Evolutionary conservation across 176 grass and related monocot genomes (phyloP), one percentile per base, ranked within the genome.

Genomic region (Lolium rigidum): DNA sequence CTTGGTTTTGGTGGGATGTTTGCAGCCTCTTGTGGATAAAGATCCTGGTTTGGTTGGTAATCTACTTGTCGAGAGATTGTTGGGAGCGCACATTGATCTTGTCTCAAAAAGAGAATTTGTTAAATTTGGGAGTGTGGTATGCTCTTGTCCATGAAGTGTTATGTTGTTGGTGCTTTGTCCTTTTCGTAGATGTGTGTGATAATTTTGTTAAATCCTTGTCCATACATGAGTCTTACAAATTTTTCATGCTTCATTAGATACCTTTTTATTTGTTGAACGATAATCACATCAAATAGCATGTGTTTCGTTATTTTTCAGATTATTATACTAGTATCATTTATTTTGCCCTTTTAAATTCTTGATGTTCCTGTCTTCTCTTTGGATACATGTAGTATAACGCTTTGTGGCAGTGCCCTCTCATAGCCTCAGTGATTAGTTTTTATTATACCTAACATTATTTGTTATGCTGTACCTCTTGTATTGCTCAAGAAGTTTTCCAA

Each of bases 71-170:
- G 54, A 56, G 54, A 56, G 54, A 56, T 56, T 56, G 17, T 56
- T 56, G 54, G 54, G 54, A 56, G 54, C 54, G 17, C 54, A 56
- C 54, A 56, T 56, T 56, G 54, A 56, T 17, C 54, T 56, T 56
- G 54, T 56, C 54, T 56, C 54, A 1, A 95, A 93, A 89, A 91
- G 95, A 79, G 93, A 95, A 63, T 98, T 95, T 83, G 90, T 84
- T 62, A 92, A 93, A 81, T 87, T 98, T 70, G 95, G 95, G 50
- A 92, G 93, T 46, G 83, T 83, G 95, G 95, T 98, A 93, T 49
- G 39, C 9, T 85, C 59, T 59, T 61, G 15, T 35, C 10, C 9
- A 48, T 85, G 38, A 21, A 59, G 37, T 59, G 10, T 47, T 35
- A 56, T 56, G 54, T 5, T 82, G 18, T 47, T 50, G 35, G 57